Base-by-base conservation (phyloP, 345 rosid genomes). In the Acer negundo region DNA sequence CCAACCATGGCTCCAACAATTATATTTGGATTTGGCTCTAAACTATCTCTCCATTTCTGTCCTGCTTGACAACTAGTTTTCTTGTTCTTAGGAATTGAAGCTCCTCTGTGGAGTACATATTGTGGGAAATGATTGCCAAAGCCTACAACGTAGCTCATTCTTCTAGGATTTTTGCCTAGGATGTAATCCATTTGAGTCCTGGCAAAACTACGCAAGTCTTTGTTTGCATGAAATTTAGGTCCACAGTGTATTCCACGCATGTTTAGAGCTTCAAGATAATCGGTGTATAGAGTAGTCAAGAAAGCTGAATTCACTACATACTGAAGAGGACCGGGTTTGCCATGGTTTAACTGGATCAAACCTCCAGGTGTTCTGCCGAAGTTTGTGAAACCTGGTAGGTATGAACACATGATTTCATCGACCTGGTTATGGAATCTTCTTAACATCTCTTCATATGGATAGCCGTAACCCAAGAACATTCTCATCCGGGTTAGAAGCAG, bases 201-300 rank as follows among this genome's bases (percentile, higher is more conserved):
- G 13, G 98, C 97, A 86, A 96, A 96, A 16, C 89, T 85, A 5
- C 98, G 94, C 87, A 94, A 81, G 72, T 86, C 88, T 22, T 85
- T 80, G 22, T 89, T 86, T 40, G 94, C 79, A 79, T 87, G 94
- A 85, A 94, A 96, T 71, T 84, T 89, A 59, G 98, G 95, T 46
- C 98, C 98, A 81, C 98, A 94, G 67, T 91, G 89, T 95, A 97
- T 92, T 79, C 97, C 99, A 67, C 95, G 98, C 78, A 97, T 92
- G 86, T 94, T 93, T 44, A 95, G 91, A 85, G 97, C 97, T 63
- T 94, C 97, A 49, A 96, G 95, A 83, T 94, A 96, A 86, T 96
- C 99, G 76, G 92, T 89, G 73, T 78, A 96, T 17, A 92, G 31
- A 4, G 94, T 70, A 0, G 99, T 98, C 74, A 96, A 82, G 86